Conservation (phyloP, 176 grass and related monocot species). For the Lolium multiflorum region DNA sequence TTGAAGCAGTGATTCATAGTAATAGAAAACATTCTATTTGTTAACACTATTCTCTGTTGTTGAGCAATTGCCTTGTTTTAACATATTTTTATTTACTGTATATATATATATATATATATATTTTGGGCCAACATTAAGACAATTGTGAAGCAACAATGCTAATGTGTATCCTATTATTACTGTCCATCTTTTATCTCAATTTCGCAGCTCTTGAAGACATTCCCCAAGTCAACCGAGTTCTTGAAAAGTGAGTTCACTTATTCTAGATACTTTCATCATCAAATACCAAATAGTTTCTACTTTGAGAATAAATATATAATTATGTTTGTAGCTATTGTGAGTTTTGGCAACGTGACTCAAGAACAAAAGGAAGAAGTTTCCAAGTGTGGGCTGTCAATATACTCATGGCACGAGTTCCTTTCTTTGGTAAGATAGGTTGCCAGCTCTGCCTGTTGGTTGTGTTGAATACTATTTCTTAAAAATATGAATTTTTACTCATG, state of each 20-base stretch:
- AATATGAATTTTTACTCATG: slow-evolving; percentile 48
- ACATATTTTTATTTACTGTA: slow-evolving; percentile 10
- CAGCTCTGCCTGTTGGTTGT: background rate
- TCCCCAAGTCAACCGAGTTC: slow-evolving; percentile 68
- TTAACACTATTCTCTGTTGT: slow-evolving; percentile 13
- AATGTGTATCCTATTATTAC: slow-evolving; percentile 31
- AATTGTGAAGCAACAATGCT: background rate
- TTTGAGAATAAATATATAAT: slow-evolving; percentile 22
- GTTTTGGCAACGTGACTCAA: slow-evolving; percentile 70
- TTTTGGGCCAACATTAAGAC: slow-evolving; percentile 15
- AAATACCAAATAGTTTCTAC: slow-evolving; percentile 18
- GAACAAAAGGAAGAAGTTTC: slow-evolving; percentile 76
- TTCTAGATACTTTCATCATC: slow-evolving; percentile 46
- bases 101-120: slow-evolving; percentile 25
- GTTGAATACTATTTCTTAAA: slow-evolving; percentile 25
- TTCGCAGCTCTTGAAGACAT: slow-evolving; percentile 76
- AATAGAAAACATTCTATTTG: slow-evolving; percentile 1
- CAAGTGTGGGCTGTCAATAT: slow-evolving; percentile 62
- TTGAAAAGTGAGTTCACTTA: slow-evolving; percentile 74
- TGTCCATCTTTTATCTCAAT: slow-evolving; percentile 26
- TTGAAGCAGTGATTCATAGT: background rate
- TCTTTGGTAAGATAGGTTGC: slow-evolving; percentile 60
- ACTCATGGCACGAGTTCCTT: slow-evolving; percentile 77
- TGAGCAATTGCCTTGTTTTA: slow-evolving; percentile 25
- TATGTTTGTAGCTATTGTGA: slow-evolving; percentile 70